A percentile compares a stretch with the other conserved stretches of the same genome.
phyloP scores from a whole-genome alignment of 116 monocot species.

The Iris pallida region DNA sequence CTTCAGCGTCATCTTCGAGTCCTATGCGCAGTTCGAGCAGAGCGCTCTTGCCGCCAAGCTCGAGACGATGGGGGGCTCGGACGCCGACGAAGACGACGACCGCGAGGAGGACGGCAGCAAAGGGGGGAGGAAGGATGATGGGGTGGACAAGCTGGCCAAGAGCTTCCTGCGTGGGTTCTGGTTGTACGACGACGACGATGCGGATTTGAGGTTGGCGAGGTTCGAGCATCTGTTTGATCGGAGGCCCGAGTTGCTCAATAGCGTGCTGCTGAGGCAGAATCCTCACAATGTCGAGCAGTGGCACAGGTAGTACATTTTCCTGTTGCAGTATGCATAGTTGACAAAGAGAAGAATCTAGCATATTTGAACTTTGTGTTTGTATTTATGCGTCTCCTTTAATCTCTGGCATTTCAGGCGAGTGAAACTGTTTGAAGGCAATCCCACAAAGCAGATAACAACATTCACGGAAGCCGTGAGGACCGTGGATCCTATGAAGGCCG shows the following conservation, averaged over 20 bases:
- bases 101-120: slow-evolving; percentile 31
- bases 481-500: slow-evolving; percentile 91
- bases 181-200: slow-evolving; percentile 92
- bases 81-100: slow-evolving; percentile 28
- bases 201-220: slow-evolving; percentile 76
- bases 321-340: background rate
- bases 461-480: slow-evolving; percentile 94
- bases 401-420: slow-evolving; percentile 52
- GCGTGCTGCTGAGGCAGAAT: slow-evolving; percentile 85
- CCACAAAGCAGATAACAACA: slow-evolving; percentile 71
- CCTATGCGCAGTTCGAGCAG: slow-evolving; percentile 88
- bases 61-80: slow-evolving; percentile 46
- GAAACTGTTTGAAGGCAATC: slow-evolving; percentile 86
- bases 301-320: slow-evolving; percentile 52
- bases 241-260: slow-evolving; percentile 81
- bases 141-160: slow-evolving; percentile 54
- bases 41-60: slow-evolving; percentile 83
- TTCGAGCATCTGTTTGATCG: slow-evolving; percentile 67
- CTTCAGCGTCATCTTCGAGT: slow-evolving; percentile 84
- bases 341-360: too few species aligned
- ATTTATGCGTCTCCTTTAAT: background rate
- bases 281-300: slow-evolving; percentile 96
- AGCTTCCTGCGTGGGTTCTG: slow-evolving; percentile 71
- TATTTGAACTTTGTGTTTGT: too few species aligned
- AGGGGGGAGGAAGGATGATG: slow-evolving; percentile 34